Evolutionary conservation across 2,329 filamentous ascomycete genomes (phyloP).

Genomic region (Tolypocladium ovalisporum): DNA sequence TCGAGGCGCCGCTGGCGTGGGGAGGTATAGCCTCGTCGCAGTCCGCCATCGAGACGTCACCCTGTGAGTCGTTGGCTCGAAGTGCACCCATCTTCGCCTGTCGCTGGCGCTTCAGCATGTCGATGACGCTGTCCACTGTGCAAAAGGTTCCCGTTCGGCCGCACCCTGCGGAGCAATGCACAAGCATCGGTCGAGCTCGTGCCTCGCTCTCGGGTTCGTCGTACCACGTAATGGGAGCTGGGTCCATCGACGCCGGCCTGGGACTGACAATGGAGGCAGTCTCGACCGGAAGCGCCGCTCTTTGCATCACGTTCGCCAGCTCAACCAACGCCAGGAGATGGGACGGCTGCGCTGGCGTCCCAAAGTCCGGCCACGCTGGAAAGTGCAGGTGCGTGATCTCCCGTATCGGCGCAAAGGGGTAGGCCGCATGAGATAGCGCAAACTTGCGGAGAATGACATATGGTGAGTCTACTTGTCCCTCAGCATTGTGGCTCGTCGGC

Average conservation of each 20-base stretch:
- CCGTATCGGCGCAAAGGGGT: constrained; percentile 76
- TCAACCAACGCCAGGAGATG: constrained; percentile 87
- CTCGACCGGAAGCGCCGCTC: constrained; percentile 37
- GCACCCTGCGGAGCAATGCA: constrained; percentile 94
- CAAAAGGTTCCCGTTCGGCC: constrained; percentile 94
- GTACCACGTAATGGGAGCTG: constrained; percentile 31
- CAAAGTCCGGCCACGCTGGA: constrained; percentile 94
- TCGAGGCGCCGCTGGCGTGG: constrained; percentile 10
- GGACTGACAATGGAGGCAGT: constrained; percentile 23
- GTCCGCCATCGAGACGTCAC: constrained; percentile 35
- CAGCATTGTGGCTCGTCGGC: constrained; percentile 13
- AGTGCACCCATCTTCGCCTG: constrained; percentile 19
- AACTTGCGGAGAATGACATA: constrained; percentile 82
- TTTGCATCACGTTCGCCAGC: constrained; percentile 67
- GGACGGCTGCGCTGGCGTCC: constrained; percentile 76
- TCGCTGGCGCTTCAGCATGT: constrained; percentile 87
- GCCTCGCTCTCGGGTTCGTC: constrained; percentile 48
- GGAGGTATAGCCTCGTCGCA: constrained; percentile 18
- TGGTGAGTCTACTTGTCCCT: constrained; percentile 45
- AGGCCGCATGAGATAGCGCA: constrained; percentile 61
- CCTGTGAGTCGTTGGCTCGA: constrained; percentile 21
- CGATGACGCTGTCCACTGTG: constrained; percentile 88
- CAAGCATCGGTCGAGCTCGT: constrained; percentile 60
- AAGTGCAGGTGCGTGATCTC: constrained; percentile 95
- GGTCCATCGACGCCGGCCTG: constrained; percentile 16